Percentiles rank a stretch among this genome's conserved stretches.
phyloP scores from a whole-genome alignment of 306 rosid species.

The Hippophae tibetana region DNA sequence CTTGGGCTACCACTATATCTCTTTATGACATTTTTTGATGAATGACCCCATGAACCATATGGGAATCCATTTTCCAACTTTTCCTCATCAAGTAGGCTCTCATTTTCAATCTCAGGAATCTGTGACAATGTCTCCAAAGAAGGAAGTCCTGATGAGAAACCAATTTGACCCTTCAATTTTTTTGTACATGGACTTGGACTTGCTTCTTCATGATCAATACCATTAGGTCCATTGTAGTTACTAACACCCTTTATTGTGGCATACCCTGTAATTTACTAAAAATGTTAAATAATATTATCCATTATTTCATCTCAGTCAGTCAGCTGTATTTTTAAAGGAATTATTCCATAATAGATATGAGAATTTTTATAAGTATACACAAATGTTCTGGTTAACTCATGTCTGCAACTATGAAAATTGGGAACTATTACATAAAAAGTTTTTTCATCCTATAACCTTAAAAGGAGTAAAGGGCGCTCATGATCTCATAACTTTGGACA shows the following conservation, averaged over 20 bases:
- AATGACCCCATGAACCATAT: slow-evolving; percentile 47
- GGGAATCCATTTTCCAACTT: slow-evolving; percentile 39
- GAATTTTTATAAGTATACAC: no score
- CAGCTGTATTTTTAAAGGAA: background rate
- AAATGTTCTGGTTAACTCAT: no score
- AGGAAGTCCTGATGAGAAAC: slow-evolving; percentile 46
- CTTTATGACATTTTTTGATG: slow-evolving; percentile 35
- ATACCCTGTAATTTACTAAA: slow-evolving; percentile 37
- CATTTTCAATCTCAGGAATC: slow-evolving; percentile 46
- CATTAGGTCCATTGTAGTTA: slow-evolving; percentile 30
- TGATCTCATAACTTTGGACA: no score
- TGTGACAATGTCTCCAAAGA: slow-evolving; percentile 57
- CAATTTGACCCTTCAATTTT: slow-evolving; percentile 47
- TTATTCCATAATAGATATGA: no score
- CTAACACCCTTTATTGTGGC: slow-evolving; percentile 34
- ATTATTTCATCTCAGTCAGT: background rate
- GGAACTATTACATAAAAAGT: no score
- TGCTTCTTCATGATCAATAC: slow-evolving; percentile 22
- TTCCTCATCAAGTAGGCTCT: slow-evolving; percentile 34
- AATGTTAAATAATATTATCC: slow-evolving; percentile 11
- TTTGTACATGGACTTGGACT: slow-evolving; percentile 27
- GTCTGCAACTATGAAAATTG: no score
- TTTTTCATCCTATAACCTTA: no score
- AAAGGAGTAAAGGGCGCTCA: no score
- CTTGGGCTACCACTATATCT: slow-evolving; percentile 36